Evolutionary conservation across 1,284 basidiomycete genomes (phyloP).

Genomic region (Puccinia coronata): DNA sequence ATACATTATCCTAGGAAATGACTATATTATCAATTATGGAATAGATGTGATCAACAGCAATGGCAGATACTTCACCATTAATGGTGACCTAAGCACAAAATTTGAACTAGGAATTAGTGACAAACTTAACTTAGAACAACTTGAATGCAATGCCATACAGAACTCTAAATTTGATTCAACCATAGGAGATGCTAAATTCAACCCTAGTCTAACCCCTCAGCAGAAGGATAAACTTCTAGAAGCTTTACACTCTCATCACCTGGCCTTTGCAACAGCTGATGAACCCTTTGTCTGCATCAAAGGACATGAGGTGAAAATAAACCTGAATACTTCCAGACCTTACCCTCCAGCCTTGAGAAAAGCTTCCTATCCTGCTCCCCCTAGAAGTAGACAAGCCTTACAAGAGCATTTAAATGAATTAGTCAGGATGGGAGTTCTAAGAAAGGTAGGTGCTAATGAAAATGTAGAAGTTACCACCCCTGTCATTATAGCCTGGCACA

Average conservation of each 20-base stretch:
- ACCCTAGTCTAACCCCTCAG: neutral
- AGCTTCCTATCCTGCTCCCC: slow-evolving; percentile 13
- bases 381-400: slow-evolving; percentile 15
- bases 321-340: slow-evolving; percentile 2
- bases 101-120: neutral
- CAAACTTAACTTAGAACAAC: neutral
- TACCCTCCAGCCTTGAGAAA: slow-evolving; percentile 29
- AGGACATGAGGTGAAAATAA: slow-evolving; percentile 11
- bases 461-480: slow-evolving; percentile 10
- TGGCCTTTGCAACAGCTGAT: slow-evolving; percentile 11
- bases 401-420: slow-evolving; percentile 21
- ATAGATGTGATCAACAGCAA: neutral
- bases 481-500: neutral
- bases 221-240: neutral
- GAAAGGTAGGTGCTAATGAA: slow-evolving; percentile 26
- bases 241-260: too few relatives aligned
- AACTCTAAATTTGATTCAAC: neutral
- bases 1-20: neutral
- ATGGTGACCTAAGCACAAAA: neutral
- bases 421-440: neutral
- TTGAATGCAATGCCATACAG: neutral
- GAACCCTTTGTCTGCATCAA: neutral
- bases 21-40: neutral
- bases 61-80: neutral
- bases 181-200: neutral